Base-by-base conservation (phyloP, 1,284 basidiomycete genomes). In the Heliocybe sulcata region DNA sequence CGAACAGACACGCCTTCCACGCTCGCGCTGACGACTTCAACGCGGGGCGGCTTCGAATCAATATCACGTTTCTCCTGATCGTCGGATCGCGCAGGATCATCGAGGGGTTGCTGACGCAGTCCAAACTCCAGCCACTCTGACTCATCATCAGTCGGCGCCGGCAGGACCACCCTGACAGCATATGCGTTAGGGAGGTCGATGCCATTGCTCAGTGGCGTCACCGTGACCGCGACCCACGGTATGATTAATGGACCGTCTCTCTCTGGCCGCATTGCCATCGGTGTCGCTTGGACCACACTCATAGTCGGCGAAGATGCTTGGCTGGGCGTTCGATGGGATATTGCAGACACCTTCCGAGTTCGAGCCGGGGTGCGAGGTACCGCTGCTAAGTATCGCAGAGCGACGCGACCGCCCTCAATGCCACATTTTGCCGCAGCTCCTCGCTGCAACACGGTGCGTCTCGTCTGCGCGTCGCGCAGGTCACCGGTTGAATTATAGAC, bases 51-150 rank as follows among this genome's bases (percentile, higher is more conserved):
- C 20, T 57, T 58, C 19, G 23, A 59, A 16, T 58, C 59, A 2
- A 51, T 22, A 12, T 35, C 52, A 16, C 16, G 38, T n/a, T 42
- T 42, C 35, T 52, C 57, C 23, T 56, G 45, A 12, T 55, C 51
- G 3, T 22, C 27, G 16, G 57, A 47, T 19, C 16, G 29, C 6
- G 56, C 48, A 9, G 42, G 11, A 2, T 51, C 38, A n/a, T 52
- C 45, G 9, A 53, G 47, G 2, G 64, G 31, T 4, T 72, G 69
- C 56, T 75, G 73, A 9, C 81, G 81, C 45, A 90, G 71, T n/a
- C 85, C 87, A 63, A 90, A 89, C 66, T 89, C 86, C n/a, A 90
- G 69, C 82, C 82, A 87, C 55, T 83, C 83, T 22, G 77, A 76
- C 54, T 81, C 79, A 14, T 72, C 63, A 47, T 83, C 77, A 12